These are phyloP conservation scores for Bruguiera hainesii DNA, from an alignment of 441 rosid species.

Conservation along the genomic window DNA sequence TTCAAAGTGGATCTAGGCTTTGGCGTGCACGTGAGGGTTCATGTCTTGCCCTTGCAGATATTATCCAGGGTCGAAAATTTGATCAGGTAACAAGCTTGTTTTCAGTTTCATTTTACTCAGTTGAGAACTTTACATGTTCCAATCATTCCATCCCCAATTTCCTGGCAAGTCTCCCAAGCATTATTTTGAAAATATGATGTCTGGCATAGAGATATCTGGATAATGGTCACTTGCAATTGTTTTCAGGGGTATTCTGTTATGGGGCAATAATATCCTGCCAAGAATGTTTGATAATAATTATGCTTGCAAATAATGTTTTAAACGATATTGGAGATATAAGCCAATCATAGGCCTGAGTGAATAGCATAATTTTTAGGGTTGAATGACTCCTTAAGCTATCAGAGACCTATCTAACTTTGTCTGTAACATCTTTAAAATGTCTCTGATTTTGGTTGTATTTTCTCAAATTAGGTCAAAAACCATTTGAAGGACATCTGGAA, in stretches of 20 bases:
- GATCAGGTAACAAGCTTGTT: constrained; percentile 59
- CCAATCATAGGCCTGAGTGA: too few relatives aligned
- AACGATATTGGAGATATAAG: too few relatives aligned
- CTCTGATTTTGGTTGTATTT: neutral
- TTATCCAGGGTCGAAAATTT: constrained; percentile 89
- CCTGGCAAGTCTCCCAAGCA: neutral
- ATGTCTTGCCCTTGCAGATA: constrained; percentile 93
- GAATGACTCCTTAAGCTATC: too few relatives aligned
- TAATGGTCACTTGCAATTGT: too few relatives aligned
- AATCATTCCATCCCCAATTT: neutral
- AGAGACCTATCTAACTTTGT: neutral
- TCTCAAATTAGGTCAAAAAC: constrained; percentile 56
- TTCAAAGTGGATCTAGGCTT: constrained; percentile 90
- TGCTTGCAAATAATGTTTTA: too few relatives aligned
- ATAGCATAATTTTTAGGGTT: too few relatives aligned
- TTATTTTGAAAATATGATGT: too few relatives aligned
- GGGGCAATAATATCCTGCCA: too few relatives aligned
- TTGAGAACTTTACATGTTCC: neutral
- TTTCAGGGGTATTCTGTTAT: too few relatives aligned
- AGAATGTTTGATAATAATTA: too few relatives aligned
- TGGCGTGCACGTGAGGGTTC: constrained; percentile 99
- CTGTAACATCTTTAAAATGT: neutral
- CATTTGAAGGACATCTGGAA: constrained; percentile 81
- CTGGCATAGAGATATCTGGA: too few relatives aligned
- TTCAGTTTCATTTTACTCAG: constrained; percentile 3